Base-by-base conservation (phyloP, 345 rosid species). In the Sonneratia caseolaris region DNA sequence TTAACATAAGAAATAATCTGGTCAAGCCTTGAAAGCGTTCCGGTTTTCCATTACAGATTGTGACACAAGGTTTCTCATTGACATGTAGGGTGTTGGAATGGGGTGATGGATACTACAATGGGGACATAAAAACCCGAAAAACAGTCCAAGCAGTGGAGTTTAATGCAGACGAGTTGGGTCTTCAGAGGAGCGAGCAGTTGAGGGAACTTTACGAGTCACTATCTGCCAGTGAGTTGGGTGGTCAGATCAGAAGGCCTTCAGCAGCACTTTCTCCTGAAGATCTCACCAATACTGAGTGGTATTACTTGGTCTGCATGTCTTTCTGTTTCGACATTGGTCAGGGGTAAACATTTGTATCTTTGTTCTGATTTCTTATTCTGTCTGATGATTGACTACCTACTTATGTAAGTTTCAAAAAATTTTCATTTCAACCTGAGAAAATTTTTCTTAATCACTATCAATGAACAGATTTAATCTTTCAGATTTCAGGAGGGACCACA, bases 301-400 rank as follows among this genome's bases (percentile, higher is more conserved):
- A 82, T 69, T 84, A 82, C 66, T 75, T 84, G 79, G 84, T 84
- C 57, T 84, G 88, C 80, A 82, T 84, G 86, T 82, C 88, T 32
- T 84, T 84, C 56, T 38, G 70, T 11, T 84, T 82, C 79, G 71
- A 79, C 77, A 67, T 72, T 68, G 88, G 84, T 70, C 80, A 82
- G 67, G 86, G 88, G 88, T 84, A 84, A 82, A 37, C 22, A 64
- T n/a, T 70, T n/a, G 67, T 55, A 7, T 32, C 0, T 27, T 62
- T 62, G 66, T 38, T 62, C 32, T 4, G 36, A 62, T 14, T 10
- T 35, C 8, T 57, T n/a, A 5, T 57, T 57, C 14, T n/a, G 22
- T 21, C 9, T 24, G 0, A 5, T 21, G 13, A 5, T 1, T 42
- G 5, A 47, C 51, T 47, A 13, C 51, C 51, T 1, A 47, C 2